Evolutionary conservation across 2,329 filamentous ascomycete genomes (phyloP).

Genomic region (Lasiodiplodia sp.): DNA sequence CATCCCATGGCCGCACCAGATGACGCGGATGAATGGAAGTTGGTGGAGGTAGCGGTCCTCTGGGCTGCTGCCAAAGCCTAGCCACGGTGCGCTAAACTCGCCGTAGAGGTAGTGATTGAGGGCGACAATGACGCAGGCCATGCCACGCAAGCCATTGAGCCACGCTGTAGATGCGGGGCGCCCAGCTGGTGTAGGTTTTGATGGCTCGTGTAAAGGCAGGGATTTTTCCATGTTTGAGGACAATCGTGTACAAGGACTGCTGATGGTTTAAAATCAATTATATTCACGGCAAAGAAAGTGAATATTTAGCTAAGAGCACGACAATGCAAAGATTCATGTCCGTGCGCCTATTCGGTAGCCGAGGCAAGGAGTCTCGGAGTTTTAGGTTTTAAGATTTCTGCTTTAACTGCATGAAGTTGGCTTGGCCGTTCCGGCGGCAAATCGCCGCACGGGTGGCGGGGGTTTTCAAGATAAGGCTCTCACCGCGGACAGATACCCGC

Average conservation of each 20-base stretch:
- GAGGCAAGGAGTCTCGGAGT: too few relatives aligned
- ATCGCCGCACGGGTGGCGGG: too few relatives aligned
- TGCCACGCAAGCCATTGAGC: slow-evolving; percentile 7
- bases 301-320: too few relatives aligned
- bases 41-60: slow-evolving; percentile 52
- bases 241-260: neutral
- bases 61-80: slow-evolving; percentile 32
- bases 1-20: slow-evolving; percentile 67
- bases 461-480: too few relatives aligned
- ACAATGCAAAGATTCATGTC: too few relatives aligned
- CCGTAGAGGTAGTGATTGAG: slow-evolving; percentile 10
- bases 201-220: neutral
- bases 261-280: too few relatives aligned
- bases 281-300: too few relatives aligned
- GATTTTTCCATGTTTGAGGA: neutral
- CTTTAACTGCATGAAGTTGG: too few relatives aligned
- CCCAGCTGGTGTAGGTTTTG: neutral
- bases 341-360: too few relatives aligned
- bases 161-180: neutral
- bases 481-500: too few relatives aligned
- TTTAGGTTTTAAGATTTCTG: too few relatives aligned
- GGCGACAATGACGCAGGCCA: slow-evolving; percentile 1
- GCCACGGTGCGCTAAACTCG: neutral
- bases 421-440: too few relatives aligned
- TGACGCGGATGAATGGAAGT: slow-evolving; percentile 62